These are phyloP conservation scores for Pythium pyrilobum DNA, from an alignment of 352 stramenopile species.

Conservation along the genomic window DNA sequence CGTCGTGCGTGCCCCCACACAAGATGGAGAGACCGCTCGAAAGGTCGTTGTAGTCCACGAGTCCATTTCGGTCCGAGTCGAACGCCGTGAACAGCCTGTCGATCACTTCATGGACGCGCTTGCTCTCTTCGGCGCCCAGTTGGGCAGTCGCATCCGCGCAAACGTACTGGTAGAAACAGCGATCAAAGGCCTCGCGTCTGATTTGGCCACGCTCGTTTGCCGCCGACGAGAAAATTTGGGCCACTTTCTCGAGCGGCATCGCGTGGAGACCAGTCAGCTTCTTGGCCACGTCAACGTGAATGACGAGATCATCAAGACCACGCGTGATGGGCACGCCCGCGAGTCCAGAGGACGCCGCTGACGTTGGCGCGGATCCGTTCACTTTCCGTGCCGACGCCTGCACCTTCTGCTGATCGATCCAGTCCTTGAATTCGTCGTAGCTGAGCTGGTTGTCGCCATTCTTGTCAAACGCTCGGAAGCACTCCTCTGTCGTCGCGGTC, in stretches of 20 bases:
- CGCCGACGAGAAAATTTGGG: constrained; percentile 45
- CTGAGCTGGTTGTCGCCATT: constrained; percentile 75
- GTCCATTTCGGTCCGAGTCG: constrained; percentile 64
- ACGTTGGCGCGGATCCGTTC: neutral
- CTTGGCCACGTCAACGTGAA: constrained; percentile 64
- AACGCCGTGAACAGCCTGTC: constrained; percentile 74
- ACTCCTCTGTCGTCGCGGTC: constrained; percentile 63
- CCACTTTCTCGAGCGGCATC: constrained; percentile 58
- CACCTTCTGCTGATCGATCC: constrained; percentile 61
- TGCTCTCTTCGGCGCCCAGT: constrained; percentile 39
- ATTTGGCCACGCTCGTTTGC: constrained; percentile 48
- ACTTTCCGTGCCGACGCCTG: neutral
- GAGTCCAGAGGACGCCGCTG: neutral
- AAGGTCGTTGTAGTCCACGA: constrained; percentile 75
- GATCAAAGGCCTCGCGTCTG: constrained; percentile 59
- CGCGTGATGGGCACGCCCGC: neutral
- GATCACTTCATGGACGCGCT: constrained; percentile 63
- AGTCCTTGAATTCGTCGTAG: constrained; percentile 76
- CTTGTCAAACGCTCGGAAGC: constrained; percentile 69
- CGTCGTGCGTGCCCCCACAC: constrained; percentile 50
- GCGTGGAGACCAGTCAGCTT: constrained; percentile 62
- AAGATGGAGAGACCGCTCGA: constrained; percentile 68
- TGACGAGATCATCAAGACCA: constrained; percentile 17
- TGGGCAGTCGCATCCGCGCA: constrained; percentile 32
- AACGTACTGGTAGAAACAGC: constrained; percentile 72